Evolutionary conservation across 805 yeast species (phyloP).

Genomic region (Kluyveromyces siamensis): DNA sequence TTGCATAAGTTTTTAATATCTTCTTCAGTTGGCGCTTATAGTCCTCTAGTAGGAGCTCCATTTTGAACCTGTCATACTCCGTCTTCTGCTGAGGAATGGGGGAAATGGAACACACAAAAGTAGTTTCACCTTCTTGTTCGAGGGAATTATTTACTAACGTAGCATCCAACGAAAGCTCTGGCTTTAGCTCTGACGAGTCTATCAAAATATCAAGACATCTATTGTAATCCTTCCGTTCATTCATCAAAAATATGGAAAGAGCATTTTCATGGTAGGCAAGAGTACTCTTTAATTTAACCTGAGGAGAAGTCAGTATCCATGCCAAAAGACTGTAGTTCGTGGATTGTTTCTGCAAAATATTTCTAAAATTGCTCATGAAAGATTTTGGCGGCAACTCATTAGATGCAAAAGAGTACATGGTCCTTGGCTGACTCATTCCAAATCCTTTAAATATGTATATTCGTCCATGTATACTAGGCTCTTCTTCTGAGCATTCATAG

Average conservation of each 20-base stretch:
- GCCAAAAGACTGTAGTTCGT: constrained; percentile 9
- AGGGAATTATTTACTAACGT: background rate
- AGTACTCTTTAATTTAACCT: background rate
- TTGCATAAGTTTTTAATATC: constrained; percentile 2
- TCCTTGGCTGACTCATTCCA: background rate
- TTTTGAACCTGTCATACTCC: constrained; percentile 5
- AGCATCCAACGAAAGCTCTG: background rate
- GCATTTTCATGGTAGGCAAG: background rate
- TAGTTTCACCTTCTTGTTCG: background rate
- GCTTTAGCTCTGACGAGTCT: background rate
- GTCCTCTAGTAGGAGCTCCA: constrained; percentile 2
- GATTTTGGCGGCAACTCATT: constrained; percentile 9
- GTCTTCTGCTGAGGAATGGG: constrained; percentile 7
- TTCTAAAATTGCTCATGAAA: constrained; percentile 7
- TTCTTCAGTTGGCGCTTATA: constrained; percentile 6
- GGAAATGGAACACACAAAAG: constrained; percentile 3
- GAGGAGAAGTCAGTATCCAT: constrained; percentile 5
- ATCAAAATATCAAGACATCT: background rate
- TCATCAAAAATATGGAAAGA: background rate
- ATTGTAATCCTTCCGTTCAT: background rate
- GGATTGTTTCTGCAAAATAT: constrained; percentile 5
- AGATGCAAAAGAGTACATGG: background rate
- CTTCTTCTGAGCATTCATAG: background rate
- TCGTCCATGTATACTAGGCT: background rate
- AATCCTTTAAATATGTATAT: background rate